A percentile compares a stretch with the other conserved stretches of the same genome.
Evolutionary conservation across 2,329 filamentous ascomycete species (phyloP).

Genomic region (Fonsecaea pedrosoi): DNA sequence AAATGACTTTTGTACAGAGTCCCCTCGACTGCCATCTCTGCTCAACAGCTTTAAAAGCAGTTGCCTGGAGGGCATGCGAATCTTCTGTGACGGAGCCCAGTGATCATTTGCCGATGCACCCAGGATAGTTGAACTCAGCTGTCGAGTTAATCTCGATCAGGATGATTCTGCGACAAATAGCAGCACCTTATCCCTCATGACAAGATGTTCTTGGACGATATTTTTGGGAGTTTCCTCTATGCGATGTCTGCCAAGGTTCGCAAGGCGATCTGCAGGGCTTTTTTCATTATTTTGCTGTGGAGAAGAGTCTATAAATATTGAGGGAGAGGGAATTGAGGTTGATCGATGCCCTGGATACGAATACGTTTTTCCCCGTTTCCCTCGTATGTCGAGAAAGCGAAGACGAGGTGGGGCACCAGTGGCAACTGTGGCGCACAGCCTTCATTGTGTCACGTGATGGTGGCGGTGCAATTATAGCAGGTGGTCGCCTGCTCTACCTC

Average conservation of each 20-base stretch:
- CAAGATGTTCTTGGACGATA: background rate
- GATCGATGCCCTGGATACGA: constrained; percentile 2
- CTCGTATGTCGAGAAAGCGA: background rate
- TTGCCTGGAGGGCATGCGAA: constrained; percentile 4
- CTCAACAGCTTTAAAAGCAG: background rate
- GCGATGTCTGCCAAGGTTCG: background rate
- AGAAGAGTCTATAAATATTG: background rate
- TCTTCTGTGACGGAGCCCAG: constrained; percentile 1
- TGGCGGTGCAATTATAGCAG: background rate
- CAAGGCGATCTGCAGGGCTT: constrained; percentile 19
- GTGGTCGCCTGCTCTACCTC: background rate
- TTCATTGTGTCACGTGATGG: background rate
- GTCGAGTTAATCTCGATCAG: constrained; percentile 8
- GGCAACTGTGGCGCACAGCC: background rate
- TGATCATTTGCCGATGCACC: background rate
- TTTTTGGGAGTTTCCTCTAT: background rate
- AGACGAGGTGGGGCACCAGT: background rate
- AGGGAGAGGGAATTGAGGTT: background rate
- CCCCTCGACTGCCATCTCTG: background rate
- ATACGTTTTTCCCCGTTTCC: background rate
- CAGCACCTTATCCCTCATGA: background rate
- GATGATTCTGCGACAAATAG: constrained; percentile 16
- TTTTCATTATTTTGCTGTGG: constrained; percentile 6
- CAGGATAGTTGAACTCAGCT: background rate
- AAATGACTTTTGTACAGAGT: background rate